Percentiles rank a stretch among this genome's conserved stretches.
phyloP scores from a whole-genome alignment of 176 grass and related monocot genomes.

The Carex cristatella region DNA sequence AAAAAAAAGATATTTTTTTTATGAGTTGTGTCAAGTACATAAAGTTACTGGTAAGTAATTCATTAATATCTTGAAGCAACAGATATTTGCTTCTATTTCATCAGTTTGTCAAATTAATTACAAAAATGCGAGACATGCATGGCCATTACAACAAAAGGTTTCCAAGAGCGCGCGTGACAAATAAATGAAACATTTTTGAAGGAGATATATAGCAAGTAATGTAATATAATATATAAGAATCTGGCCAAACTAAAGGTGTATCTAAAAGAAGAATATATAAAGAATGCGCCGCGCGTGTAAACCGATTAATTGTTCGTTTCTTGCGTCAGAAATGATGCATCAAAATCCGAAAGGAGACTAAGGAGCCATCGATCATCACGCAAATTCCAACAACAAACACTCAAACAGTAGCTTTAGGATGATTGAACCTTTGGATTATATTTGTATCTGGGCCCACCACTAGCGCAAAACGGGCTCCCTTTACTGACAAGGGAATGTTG shows the following conservation, averaged over 20 bases:
- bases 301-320: not conserved
- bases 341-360: not conserved
- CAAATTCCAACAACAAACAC: not conserved
- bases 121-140: no score
- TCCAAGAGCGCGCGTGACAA: no score
- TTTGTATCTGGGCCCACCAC: not conserved
- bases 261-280: not conserved
- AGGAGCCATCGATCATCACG: not conserved
- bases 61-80: no score
- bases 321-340: constrained; percentile 1
- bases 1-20: not conserved
- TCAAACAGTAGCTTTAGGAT: constrained; percentile 7
- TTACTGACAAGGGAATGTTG: not conserved
- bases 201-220: not conserved
- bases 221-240: not conserved
- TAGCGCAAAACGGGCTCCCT: constrained; percentile 5
- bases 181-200: not conserved
- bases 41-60: no score
- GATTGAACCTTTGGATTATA: constrained; percentile 15
- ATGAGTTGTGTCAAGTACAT: no score
- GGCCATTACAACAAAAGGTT: no score
- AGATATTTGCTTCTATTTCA: no score
- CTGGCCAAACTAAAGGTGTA: not conserved
- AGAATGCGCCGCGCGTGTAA: not conserved
- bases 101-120: no score